phyloP scores from a whole-genome alignment of 805 yeast genomes.

The Metschnikowia similis region DNA sequence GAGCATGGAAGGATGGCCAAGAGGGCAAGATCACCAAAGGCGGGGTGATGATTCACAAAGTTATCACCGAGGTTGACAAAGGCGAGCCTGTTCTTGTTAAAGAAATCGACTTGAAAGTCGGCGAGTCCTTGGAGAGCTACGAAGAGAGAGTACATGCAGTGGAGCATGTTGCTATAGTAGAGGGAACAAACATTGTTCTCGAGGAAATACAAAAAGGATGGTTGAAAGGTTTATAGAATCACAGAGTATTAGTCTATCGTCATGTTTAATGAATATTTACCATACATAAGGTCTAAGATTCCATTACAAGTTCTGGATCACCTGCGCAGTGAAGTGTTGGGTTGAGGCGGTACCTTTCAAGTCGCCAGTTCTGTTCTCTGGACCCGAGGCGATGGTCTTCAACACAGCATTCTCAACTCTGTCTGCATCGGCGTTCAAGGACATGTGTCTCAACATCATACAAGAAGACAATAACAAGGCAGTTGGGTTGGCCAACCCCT shows the following conservation, averaged over 20 bases:
- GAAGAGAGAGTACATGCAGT: constrained; percentile 75
- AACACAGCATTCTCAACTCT: constrained; percentile 84
- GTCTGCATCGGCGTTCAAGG: constrained; percentile 74
- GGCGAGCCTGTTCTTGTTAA: constrained; percentile 87
- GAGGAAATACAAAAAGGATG: constrained; percentile 21
- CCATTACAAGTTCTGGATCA: constrained; percentile 66
- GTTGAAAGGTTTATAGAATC: constrained; percentile 2
- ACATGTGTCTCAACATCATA: constrained; percentile 99
- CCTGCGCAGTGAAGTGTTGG: constrained; percentile 84
- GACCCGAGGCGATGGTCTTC: constrained; percentile 89
- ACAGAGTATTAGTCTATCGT: constrained; percentile 3
- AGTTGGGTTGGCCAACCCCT: constrained; percentile 98
- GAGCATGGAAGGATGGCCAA: constrained; percentile 95
- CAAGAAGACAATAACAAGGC: constrained; percentile 92
- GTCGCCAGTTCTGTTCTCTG: constrained; percentile 95
- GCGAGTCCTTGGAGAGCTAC: constrained; percentile 74
- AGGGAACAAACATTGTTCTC: constrained; percentile 72
- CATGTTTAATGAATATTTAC: constrained; percentile 11
- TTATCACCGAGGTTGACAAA: constrained; percentile 91
- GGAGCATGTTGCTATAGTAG: constrained; percentile 91
- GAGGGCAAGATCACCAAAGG: constrained; percentile 70
- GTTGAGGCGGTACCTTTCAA: constrained; percentile 91
- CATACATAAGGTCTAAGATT: constrained; percentile 2
- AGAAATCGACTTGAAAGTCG: constrained; percentile 65
- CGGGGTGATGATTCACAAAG: constrained; percentile 96